Percentiles rank a stretch among this genome's conserved stretches.
phyloP scores from a whole-genome alignment of 1,139 yeast species.

The Torulaspora pretoriensis region DNA sequence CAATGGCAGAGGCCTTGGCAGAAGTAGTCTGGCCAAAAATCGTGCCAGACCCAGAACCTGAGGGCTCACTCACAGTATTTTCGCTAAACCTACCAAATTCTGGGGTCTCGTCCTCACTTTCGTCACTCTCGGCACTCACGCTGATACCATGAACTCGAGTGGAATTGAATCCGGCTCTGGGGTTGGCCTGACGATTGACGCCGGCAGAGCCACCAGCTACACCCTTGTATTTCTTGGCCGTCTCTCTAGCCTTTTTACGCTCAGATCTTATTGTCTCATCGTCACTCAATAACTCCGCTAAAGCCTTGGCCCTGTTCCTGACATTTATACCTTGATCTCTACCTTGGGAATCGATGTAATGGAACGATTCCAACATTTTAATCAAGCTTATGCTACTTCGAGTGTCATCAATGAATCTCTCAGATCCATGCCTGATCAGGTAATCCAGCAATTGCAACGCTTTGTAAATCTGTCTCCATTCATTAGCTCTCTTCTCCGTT shows the following conservation, averaged over 20 bases:
- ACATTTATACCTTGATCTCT: constrained; percentile 96
- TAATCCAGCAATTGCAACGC: constrained; percentile 88
- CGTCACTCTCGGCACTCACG: constrained; percentile 43
- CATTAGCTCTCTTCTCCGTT: constrained; percentile 91
- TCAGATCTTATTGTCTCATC: constrained; percentile 75
- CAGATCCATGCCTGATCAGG: constrained; percentile 86
- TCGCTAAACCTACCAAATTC: constrained; percentile 8
- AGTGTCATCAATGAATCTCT: constrained; percentile 91
- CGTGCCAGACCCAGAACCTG: constrained; percentile 33
- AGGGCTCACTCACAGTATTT: background rate
- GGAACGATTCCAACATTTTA: constrained; percentile 88
- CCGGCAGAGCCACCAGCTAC: constrained; percentile 54
- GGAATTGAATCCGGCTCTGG: constrained; percentile 32
- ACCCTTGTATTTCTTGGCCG: constrained; percentile 75
- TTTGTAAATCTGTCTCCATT: constrained; percentile 98
- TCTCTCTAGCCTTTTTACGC: constrained; percentile 82
- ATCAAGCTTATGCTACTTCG: constrained; percentile 77
- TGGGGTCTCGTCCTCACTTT: constrained; percentile 46
- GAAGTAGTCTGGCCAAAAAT: constrained; percentile 36
- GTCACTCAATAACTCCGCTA: constrained; percentile 67
- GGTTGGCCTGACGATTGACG: constrained; percentile 23
- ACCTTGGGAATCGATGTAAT: constrained; percentile 89
- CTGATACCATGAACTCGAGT: constrained; percentile 34
- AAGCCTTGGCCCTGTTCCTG: constrained; percentile 80
- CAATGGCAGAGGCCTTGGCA: constrained; percentile 4